Base-by-base conservation (phyloP, 1,139 yeast genomes). In the Scheffersomyces lignicola region DNA sequence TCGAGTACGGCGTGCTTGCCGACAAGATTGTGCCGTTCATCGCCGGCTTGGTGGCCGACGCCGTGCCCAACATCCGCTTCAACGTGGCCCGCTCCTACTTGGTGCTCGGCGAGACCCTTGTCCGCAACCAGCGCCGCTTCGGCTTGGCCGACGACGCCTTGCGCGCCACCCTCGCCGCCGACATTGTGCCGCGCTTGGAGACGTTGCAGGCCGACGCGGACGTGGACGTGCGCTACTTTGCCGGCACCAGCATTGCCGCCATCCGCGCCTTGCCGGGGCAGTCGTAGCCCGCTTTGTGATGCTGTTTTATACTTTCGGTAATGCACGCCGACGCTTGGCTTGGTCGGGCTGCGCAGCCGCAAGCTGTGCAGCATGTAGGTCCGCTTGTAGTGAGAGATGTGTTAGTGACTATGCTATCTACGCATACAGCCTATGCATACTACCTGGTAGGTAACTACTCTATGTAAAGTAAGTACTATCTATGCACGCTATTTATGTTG, bases 61-160 rank as follows among this genome's bases (percentile, higher is more conserved):
- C 80, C 4, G 97, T 92, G 38, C 96, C 99, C 49, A 92, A 92
- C 60, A 90, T 92, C 48, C 76, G 97, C 56, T 92, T 92, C 68
- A 92, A 90, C 59, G 90, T 87, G 44, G 97, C 98, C 17, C 89
- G 87, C 60, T 78, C 96, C 20, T 81, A 84, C 54, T 72, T 78
- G 30, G 69, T 73, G 14, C 66, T 86, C 34, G 80, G 76, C 27
- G 74, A 77, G 56, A 71, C 76, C 24, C 70, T 78, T 47, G 51
- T 62, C 32, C 55, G 59, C 42, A 49, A 46, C 33, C 48, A 51
- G 16, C 39, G 40, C 8, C 42, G 52, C 23, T 52, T 38, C 34
- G 36, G 44, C 13, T 49, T 52, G 24, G 54, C 54, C 33, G 49
- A 49, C 29, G 54, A 49, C 7, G 65, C 57, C 29, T 51, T 49